Evolutionary conservation across 768 basidiomycete genomes (phyloP), one percentile per base, ranked within the genome.

Genomic region (Cantharellus anzutake): DNA sequence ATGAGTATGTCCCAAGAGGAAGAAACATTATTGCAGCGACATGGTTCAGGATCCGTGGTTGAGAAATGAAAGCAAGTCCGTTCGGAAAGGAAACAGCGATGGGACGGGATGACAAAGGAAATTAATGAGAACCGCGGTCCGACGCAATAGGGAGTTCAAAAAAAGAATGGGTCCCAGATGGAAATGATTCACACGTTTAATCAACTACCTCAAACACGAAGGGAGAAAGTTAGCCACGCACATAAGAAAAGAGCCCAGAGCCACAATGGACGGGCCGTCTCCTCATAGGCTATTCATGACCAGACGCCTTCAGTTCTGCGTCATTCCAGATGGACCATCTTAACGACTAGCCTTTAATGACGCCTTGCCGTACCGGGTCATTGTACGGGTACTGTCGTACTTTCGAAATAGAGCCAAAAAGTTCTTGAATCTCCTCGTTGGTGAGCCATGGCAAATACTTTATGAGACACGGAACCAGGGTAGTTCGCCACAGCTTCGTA

Each of bases 1-100:
- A n/a, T n/a, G n/a, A n/a, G n/a, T n/a, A n/a, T n/a, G n/a, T 53
- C 84, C 85, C 69, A 86, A 85, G 14, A 88, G 72, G 57, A 86
- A n/a, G n/a, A n/a, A n/a, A n/a, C n/a, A n/a, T n/a, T n/a, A n/a
- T n/a, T n/a, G n/a, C n/a, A n/a, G n/a, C n/a, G n/a, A n/a, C n/a
- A n/a, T n/a, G n/a, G n/a, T n/a, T n/a, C n/a, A n/a, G n/a, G n/a
- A n/a, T n/a, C n/a, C n/a, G n/a, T n/a, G n/a, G n/a, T n/a, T n/a
- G n/a, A n/a, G n/a, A n/a, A n/a, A n/a, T n/a, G n/a, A n/a, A n/a
- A n/a, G n/a, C n/a, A n/a, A n/a, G n/a, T n/a, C n/a, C n/a, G n/a
- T n/a, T 69, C 64, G 86, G 85, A 20, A 77, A 79, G 70, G 77
- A 55, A 11, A 55, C 34, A 7, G 7, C 7, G 44, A 48, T 48